Conservation (phyloP, 2,329 filamentous ascomycete species). For the Pseudopyricularia javanii region DNA sequence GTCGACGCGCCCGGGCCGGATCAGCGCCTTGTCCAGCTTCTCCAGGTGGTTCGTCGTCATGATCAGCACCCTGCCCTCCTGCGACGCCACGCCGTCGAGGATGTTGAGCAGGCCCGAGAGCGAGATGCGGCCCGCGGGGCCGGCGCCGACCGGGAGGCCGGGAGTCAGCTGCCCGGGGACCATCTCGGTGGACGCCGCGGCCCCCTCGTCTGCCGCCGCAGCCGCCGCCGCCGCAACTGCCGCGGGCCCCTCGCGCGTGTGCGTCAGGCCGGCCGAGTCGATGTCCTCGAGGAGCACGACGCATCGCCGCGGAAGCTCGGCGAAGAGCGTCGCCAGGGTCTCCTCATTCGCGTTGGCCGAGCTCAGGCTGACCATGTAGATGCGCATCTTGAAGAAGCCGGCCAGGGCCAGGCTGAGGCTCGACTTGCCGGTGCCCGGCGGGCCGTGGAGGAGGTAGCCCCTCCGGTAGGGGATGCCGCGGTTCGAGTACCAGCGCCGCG, state of each 20-base stretch:
- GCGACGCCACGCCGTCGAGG: slow-evolving; percentile 57
- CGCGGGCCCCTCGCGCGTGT: slow-evolving; percentile 11
- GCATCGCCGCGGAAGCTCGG: slow-evolving; percentile 17
- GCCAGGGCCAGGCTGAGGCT: slow-evolving; percentile 66
- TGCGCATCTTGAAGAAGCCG: slow-evolving; percentile 58
- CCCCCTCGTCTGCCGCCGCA: slow-evolving; percentile 10
- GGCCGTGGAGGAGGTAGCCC: slow-evolving; percentile 61
- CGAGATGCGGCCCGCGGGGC: slow-evolving; percentile 34
- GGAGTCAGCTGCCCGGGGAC: slow-evolving; percentile 29
- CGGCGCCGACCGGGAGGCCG: slow-evolving; percentile 11
- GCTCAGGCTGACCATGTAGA: slow-evolving; percentile 61
- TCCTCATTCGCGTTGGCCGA: slow-evolving; percentile 14
- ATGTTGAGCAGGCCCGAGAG: slow-evolving; percentile 59
- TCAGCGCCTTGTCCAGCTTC: slow-evolving; percentile 49
- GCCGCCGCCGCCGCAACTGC: slow-evolving; percentile 2
- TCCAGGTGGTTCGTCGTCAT: slow-evolving; percentile 63
- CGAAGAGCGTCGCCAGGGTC: slow-evolving; percentile 24
- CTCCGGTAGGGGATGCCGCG: slow-evolving; percentile 64
- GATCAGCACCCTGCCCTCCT: slow-evolving; percentile 58
- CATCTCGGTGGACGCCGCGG: slow-evolving; percentile 3
- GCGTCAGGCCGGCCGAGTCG: slow-evolving; percentile 34
- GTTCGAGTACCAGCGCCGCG: slow-evolving; percentile 54
- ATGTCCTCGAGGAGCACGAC: slow-evolving; percentile 45
- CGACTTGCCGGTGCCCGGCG: slow-evolving; percentile 64
- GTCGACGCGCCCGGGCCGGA: slow-evolving; percentile 57